phyloP scores from a whole-genome alignment of 768 basidiomycete genomes.

The Lentinus brumalis region DNA sequence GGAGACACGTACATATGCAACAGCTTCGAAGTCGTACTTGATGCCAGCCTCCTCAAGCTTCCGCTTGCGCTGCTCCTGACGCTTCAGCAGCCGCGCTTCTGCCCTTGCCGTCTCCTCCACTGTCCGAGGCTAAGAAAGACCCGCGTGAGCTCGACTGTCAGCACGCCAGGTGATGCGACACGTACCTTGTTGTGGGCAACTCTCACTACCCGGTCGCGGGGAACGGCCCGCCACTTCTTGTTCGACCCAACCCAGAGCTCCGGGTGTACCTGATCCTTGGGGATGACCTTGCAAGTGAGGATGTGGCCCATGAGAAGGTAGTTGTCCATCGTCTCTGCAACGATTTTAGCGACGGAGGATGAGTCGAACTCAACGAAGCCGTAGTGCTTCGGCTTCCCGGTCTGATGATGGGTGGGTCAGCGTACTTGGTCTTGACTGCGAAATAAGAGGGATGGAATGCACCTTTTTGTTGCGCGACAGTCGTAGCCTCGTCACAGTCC shows the following conservation, averaged over 20 bases:
- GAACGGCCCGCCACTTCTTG: conserved; percentile 82
- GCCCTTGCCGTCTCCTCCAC: conserved; percentile 66
- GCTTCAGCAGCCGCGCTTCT: conserved; percentile 68
- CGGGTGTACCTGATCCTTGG: conserved; percentile 88
- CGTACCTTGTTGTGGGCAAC: conserved; percentile 81
- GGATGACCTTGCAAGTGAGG: conserved; percentile 86
- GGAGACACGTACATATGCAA: conserved; percentile 71
- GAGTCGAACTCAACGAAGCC: conserved; percentile 95
- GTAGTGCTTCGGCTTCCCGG: conserved; percentile 95
- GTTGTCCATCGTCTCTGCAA: conserved; percentile 98
- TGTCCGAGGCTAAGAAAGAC: conserved; percentile 61
- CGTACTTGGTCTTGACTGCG: background rate
- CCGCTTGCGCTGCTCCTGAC: conserved; percentile 75
- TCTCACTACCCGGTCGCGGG: conserved; percentile 69
- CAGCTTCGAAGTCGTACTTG: conserved; percentile 80
- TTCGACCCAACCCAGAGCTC: conserved; percentile 98
- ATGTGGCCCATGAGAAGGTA: conserved; percentile 96
- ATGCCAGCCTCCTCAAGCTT: conserved; percentile 84
- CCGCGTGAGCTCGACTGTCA: background rate
- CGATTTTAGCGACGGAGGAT: conserved; percentile 87
- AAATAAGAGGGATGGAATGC: background rate
- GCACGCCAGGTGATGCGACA: conserved; percentile 5
- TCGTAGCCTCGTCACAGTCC: conserved; percentile 82
- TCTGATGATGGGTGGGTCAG: conserved; percentile 49
- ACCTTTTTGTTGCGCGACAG: conserved; percentile 95